Evolutionary conservation across 2,329 filamentous ascomycete genomes (phyloP), one percentile per base, ranked within the genome.

Genomic region (Colletotrichum kahawae): DNA sequence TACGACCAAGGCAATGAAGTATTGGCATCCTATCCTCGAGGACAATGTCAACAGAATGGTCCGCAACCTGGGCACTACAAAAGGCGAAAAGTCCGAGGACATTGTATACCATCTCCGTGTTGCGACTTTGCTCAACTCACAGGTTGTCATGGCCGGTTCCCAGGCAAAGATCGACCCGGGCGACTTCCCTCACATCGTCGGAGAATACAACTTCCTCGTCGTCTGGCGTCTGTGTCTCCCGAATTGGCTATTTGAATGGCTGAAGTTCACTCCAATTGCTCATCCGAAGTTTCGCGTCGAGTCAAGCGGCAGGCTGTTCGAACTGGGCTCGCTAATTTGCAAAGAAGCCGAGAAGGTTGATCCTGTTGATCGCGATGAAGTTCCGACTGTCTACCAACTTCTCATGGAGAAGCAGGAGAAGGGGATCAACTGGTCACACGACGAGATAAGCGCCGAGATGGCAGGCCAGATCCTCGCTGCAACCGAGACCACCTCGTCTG

Each of bases 211-310:
- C 27, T 77, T 77, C 63, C 70, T 77, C 8, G 43, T 51, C 2
- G 43, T 78, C 12, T 78, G 77, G 77, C 69, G 77, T 12, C 70
- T 78, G 16, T 77, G 74, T 60, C 63, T 78, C 4, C 77, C 76
- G 9, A 36, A 24, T 14, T 77, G 76, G 75, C 64, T 77, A 18
- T 77, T 77, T 10, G 56, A 57, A 24, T 78, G 77, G 77, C 70
- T 78, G 27, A 71, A 74, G 65, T 70, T 21, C 9, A 59, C 71
- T 27, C 76, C 75, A 2, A 77, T 77, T 54, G 14, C 21, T 16
- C 66, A 68, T 27, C 67, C 76, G 43, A 51, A 51, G 27, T 78
- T 70, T 38, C 76, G 77, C 13, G 65, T 78, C 60, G 64, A 64
- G 13, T 78, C 77, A 21, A 78, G 77, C 67, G 70, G 76, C 56